Evolutionary conservation across 139 green algal genomes (phyloP).

Genomic region (Auxenochlorella pyrenoidosa): DNA sequence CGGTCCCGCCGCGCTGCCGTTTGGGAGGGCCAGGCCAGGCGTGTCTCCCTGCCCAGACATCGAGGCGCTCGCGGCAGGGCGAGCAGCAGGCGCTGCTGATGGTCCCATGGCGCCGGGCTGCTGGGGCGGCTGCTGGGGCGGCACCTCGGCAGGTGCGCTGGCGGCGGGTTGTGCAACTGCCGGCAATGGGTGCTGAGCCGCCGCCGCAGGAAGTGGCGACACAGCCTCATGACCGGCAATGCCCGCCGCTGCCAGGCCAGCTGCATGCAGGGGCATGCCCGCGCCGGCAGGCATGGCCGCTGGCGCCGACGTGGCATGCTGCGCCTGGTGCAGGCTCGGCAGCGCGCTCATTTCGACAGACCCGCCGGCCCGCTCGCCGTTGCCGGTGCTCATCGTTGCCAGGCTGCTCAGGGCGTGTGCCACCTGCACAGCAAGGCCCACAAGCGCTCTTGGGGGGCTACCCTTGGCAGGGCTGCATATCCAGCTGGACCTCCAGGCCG

Average conservation of each 20-base stretch:
- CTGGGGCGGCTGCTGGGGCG: not conserved
- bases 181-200: not conserved
- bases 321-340: not conserved
- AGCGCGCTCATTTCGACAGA: constrained; percentile 24
- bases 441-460: too few species aligned
- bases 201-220: not conserved
- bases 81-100: not conserved
- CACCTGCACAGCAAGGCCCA: not conserved
- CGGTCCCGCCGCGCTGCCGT: not conserved
- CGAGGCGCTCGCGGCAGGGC: constrained; percentile 12
- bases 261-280: not conserved
- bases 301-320: not conserved
- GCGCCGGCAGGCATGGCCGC: not conserved
- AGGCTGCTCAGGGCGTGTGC: constrained; percentile 4
- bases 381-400: constrained; percentile 17
- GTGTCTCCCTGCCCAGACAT: constrained; percentile 30
- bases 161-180: not conserved
- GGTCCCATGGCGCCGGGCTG: not conserved
- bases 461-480: too few species aligned
- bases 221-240: not conserved
- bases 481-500: too few species aligned
- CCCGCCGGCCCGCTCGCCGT: not conserved
- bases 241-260: not conserved
- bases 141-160: not conserved
- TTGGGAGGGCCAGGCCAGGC: not conserved